Conservation (phyloP, 2,329 filamentous ascomycete species). For the Fusarium ambrosium region DNA sequence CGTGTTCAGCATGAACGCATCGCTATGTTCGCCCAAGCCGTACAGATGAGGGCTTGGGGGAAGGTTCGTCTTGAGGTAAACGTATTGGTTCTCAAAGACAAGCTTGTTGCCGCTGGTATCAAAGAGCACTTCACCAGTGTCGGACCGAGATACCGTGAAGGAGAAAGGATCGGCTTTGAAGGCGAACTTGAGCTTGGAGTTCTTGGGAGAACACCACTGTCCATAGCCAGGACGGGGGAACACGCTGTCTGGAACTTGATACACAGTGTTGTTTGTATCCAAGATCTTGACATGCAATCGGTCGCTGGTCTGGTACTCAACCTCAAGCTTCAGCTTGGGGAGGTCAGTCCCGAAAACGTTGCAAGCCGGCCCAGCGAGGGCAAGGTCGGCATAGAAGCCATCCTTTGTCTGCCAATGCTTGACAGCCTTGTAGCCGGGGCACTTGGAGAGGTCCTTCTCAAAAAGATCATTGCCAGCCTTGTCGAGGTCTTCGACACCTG, state of each 20-base stretch:
- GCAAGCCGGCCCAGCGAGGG: slow-evolving; percentile 77
- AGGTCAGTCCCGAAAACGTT: slow-evolving; percentile 85
- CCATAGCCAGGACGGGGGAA: slow-evolving; percentile 65
- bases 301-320: slow-evolving; percentile 63
- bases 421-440: slow-evolving; percentile 77
- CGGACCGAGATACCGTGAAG: slow-evolving; percentile 68
- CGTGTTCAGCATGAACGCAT: slow-evolving; percentile 76
- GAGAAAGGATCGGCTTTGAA: slow-evolving; percentile 70
- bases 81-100: slow-evolving; percentile 83
- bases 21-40: slow-evolving; percentile 83
- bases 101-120: slow-evolving; percentile 76
- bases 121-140: slow-evolving; percentile 69
- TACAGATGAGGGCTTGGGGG: slow-evolving; percentile 80
- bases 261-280: slow-evolving; percentile 77
- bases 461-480: slow-evolving; percentile 36
- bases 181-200: slow-evolving; percentile 63
- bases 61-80: slow-evolving; percentile 78
- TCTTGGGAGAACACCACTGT: slow-evolving; percentile 35
- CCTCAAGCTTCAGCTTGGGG: slow-evolving; percentile 72
- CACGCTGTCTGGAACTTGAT: slow-evolving; percentile 79
- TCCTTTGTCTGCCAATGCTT: slow-evolving; percentile 66
- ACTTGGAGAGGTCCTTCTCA: slow-evolving; percentile 52
- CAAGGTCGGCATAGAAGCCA: slow-evolving; percentile 77
- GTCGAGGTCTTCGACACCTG: slow-evolving; percentile 32
- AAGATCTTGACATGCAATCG: slow-evolving; percentile 79